These are phyloP conservation scores for Chalciporus chontae DNA, from an alignment of 768 basidiomycete species.

Conservation along the genomic window DNA sequence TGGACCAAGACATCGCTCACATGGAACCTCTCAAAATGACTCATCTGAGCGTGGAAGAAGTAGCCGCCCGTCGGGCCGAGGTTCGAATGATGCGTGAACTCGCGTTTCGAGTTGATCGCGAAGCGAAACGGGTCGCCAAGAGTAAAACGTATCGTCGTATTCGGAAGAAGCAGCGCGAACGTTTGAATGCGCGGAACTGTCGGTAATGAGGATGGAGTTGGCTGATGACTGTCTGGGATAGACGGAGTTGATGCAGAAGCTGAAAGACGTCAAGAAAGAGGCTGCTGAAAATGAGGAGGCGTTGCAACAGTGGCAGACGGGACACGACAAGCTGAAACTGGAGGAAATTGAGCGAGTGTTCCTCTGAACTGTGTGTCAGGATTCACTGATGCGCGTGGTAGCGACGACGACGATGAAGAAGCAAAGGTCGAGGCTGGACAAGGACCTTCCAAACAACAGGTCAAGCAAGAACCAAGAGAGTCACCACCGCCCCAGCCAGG, in stretches of 20 bases:
- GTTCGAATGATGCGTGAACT: conserved; percentile 88
- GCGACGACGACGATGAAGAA: conserved; percentile 59
- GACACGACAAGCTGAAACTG: conserved; percentile 74
- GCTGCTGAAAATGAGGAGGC: conserved; percentile 49
- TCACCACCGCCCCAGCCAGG: conserved; percentile 13
- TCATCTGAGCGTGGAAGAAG: conserved; percentile 81
- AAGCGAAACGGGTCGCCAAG: conserved; percentile 86
- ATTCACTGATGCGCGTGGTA: conserved; percentile 31
- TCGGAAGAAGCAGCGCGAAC: conserved; percentile 73
- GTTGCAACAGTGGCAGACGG: conserved; percentile 59
- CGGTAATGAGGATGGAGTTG: neutral
- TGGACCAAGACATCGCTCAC: conserved; percentile 74
- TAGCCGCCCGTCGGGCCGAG: conserved; percentile 74
- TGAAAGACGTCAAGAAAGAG: conserved; percentile 64
- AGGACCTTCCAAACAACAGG: conserved; percentile 29
- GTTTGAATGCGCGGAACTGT: conserved; percentile 39
- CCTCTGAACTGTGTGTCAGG: neutral
- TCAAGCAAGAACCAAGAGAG: conserved; percentile 46
- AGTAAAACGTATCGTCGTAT: conserved; percentile 88
- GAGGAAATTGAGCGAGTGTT: conserved; percentile 83
- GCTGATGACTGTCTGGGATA: conserved; percentile 29
- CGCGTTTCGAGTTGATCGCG: conserved; percentile 88
- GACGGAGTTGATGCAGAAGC: conserved; percentile 75
- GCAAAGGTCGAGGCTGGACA: conserved; percentile 40
- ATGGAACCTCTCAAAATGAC: conserved; percentile 85